phyloP scores from a whole-genome alignment of 108 stramenopile genomes.

The Stephanodiscus minutulus region DNA sequence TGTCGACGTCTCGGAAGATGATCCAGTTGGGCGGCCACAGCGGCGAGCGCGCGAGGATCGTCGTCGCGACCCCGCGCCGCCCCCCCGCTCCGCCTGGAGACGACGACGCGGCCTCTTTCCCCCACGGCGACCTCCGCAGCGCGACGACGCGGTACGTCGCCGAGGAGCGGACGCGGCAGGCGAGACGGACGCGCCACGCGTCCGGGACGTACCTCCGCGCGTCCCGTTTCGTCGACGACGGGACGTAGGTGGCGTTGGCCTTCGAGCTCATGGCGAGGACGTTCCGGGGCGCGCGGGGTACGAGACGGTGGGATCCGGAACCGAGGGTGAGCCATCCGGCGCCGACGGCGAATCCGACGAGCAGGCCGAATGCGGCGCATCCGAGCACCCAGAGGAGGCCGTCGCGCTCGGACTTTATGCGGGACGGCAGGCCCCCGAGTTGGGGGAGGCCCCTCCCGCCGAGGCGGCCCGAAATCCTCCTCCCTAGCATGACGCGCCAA shows the following conservation, averaged over 20 bases:
- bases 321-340: conserved; percentile 61
- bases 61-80: no score
- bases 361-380: conserved; percentile 51
- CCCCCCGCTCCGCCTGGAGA: no score
- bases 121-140: conserved; percentile 11
- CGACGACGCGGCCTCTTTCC: no score
- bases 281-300: not conserved
- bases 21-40: conserved; percentile 46
- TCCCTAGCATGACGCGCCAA: no score
- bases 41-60: not conserved
- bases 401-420: conserved; percentile 58
- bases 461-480: no score
- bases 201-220: conserved; percentile 16
- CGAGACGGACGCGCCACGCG: conserved; percentile 61
- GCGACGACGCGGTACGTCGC: conserved; percentile 32
- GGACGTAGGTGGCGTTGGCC: conserved; percentile 1
- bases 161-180: conserved; percentile 41
- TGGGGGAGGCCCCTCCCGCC: no score
- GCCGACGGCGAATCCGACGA: conserved; percentile 70
- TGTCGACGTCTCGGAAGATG: conserved; percentile 28
- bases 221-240: not conserved
- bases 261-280: not conserved
- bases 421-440: conserved; percentile 27
- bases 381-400: conserved; percentile 58
- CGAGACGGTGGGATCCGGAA: conserved; percentile 24